A percentile compares a stretch with the other conserved stretches of the same genome.
Evolutionary conservation across 2,329 filamentous ascomycete species (phyloP).

Genomic region (Epichloe elymi): DNA sequence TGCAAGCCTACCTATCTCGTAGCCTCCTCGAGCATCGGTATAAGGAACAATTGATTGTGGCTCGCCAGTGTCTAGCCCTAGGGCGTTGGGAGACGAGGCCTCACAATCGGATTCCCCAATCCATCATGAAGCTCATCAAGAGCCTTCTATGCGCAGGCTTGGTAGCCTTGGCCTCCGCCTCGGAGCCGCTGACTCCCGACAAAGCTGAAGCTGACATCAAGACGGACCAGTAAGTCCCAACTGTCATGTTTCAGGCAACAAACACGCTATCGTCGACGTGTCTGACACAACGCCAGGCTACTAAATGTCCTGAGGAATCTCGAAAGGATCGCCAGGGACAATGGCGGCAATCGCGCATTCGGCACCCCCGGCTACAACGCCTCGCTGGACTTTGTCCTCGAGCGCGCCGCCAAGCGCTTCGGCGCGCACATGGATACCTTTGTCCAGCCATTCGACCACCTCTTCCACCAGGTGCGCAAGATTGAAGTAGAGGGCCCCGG

Average conservation of each 20-base stretch:
- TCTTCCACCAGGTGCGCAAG: constrained; percentile 27
- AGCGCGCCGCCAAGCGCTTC: constrained; percentile 27
- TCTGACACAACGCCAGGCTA: constrained; percentile 20
- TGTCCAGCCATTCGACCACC: constrained; percentile 33
- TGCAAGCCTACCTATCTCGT: too few species aligned
- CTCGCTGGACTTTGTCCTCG: constrained; percentile 42
- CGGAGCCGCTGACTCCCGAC: constrained; percentile 23
- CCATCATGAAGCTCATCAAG: constrained; percentile 10
- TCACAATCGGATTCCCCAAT: not conserved
- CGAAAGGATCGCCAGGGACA: constrained; percentile 37
- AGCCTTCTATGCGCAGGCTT: constrained; percentile 7
- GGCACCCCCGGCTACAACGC: constrained; percentile 45
- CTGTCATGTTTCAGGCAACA: not conserved
- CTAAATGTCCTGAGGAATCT: constrained; percentile 40
- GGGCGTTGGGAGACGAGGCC: too few species aligned
- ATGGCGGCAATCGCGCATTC: constrained; percentile 48
- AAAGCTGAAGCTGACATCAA: constrained; percentile 27
- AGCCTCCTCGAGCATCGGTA: too few species aligned
- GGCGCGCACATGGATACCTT: constrained; percentile 29
- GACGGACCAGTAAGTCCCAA: constrained; percentile 21
- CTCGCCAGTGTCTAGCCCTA: not conserved
- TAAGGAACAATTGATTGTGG: too few species aligned
- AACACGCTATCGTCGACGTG: not conserved
- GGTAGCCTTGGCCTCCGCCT: constrained; percentile 12
- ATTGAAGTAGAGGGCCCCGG: constrained; percentile 32